Evolutionary conservation across 495 filamentous ascomycete species (phyloP).

Genomic region (Penicillium lagena): DNA sequence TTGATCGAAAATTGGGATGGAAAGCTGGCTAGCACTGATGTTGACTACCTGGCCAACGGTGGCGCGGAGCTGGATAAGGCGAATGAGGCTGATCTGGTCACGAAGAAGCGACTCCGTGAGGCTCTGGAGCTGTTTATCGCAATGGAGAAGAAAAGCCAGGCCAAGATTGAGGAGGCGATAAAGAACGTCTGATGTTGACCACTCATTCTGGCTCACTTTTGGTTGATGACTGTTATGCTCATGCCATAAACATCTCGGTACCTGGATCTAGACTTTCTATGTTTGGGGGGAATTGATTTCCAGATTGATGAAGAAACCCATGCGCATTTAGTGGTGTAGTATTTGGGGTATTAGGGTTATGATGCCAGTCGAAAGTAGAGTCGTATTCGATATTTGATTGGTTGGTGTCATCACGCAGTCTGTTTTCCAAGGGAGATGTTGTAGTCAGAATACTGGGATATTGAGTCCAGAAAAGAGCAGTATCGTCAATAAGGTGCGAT

Average conservation of each 20-base stretch:
- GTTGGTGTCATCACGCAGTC: not conserved
- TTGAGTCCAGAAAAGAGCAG: conserved; percentile 8
- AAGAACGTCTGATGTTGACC: not conserved
- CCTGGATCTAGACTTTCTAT: not conserved
- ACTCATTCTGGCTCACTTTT: too few relatives aligned
- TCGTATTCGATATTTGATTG: not conserved
- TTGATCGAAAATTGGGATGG: conserved; percentile 16
- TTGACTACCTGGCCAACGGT: conserved; percentile 18
- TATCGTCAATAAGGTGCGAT: conserved; percentile 3
- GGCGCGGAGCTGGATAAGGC: conserved; percentile 16
- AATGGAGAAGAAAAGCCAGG: conserved; percentile 15
- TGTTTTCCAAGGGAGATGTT: not conserved
- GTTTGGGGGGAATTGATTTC: not conserved
- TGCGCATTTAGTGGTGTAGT: not conserved
- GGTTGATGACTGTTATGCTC: too few relatives aligned
- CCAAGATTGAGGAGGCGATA: conserved; percentile 14
- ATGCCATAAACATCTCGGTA: too few relatives aligned
- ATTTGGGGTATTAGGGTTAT: not conserved
- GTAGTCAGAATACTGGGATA: not conserved
- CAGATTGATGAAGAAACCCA: not conserved
- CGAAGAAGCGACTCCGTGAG: conserved; percentile 11
- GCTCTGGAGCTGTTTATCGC: conserved; percentile 13
- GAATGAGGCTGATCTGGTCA: conserved; percentile 13
- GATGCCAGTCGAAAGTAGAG: not conserved
- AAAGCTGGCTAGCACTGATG: conserved; percentile 13